phyloP scores from a whole-genome alignment of 768 basidiomycete genomes.

The Leucocoprinus leucothites region DNA sequence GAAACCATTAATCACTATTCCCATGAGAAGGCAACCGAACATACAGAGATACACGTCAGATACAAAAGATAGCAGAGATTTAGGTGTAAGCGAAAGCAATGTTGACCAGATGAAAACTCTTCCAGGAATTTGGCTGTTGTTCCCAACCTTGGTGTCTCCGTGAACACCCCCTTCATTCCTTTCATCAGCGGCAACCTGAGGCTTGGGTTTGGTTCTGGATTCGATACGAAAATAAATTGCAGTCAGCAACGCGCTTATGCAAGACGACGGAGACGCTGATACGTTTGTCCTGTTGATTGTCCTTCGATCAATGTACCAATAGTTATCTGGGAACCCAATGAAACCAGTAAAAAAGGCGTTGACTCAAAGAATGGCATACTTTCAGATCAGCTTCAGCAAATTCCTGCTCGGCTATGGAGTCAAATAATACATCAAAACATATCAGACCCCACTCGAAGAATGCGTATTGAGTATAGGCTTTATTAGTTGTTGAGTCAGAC shows the following conservation, averaged over 20 bases:
- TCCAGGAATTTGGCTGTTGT: not conserved
- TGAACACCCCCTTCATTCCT: not conserved
- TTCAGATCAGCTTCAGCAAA: conserved; percentile 52
- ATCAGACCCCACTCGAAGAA: conserved; percentile 90
- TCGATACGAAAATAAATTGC: not conserved
- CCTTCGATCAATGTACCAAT: conserved; percentile 17
- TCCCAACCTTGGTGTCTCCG: not conserved
- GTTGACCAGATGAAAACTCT: not conserved
- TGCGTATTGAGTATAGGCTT: conserved; percentile 83
- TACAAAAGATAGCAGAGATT: conserved; percentile 25
- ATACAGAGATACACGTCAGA: conserved; percentile 57
- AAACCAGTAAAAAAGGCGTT: not conserved
- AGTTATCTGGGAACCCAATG: conserved; percentile 21
- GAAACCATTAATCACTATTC: conserved; percentile 9
- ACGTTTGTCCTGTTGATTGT: conserved; percentile 14
- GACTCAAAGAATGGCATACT: conserved; percentile 29
- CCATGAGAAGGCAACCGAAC: conserved; percentile 17
- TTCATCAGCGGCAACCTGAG: not conserved
- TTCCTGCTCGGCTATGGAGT: conserved; percentile 63
- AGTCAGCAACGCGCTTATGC: conserved; percentile 22
- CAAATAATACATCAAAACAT: conserved; percentile 67
- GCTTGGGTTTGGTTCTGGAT: not conserved
- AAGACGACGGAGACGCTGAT: conserved; percentile 38
- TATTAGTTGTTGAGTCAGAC: not conserved
- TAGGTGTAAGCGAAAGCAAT: not conserved